Evolutionary conservation across 805 yeast species (phyloP), one percentile per base, ranked within the genome.

Genomic region (Candida sanyiensis): DNA sequence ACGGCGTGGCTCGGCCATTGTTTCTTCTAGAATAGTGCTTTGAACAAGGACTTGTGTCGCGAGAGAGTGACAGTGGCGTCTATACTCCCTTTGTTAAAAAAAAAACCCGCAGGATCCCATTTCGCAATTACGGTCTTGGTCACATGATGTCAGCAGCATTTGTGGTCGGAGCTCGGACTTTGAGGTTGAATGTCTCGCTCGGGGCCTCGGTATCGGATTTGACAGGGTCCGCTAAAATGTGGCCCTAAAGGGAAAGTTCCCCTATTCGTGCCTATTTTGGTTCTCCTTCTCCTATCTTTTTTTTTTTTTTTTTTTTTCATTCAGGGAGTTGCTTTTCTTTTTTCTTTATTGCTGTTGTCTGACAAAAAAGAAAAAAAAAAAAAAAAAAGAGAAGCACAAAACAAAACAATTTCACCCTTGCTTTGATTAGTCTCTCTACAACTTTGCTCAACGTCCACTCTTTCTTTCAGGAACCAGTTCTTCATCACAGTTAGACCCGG

Each of bases 1-100:
- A 8, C 67, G 62, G 39, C 75, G 68, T 11, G 67, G 43, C 18
- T 51, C 47, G n/a, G 20, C 9, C 50, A 44, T 49, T 33, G 12
- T n/a, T 16, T n/a, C 26, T 9, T 12, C 12, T 23, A 9, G 26
- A 9, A 23, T 12, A 23, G 26, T 23, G 26, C 26, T 23, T 12
- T 23, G 11, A 9, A 23, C 26, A 23, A 12, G 11, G 12, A 23
- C 26, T 9, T 9, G 26, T 9, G 12, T 12, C 9, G 26, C 11
- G 26, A 9, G 26, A 23, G 12, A 23, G 26, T 23, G 26, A 23
- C n/a, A n/a, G n/a, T n/a, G n/a, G n/a, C n/a, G n/a, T n/a, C n/a
- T 22, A 22, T 22, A 8, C 11, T 22, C 11, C 11, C 11, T 22
- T 22, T 8, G 10, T 11, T 8, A 11, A 22, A 22, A 8, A 22